Evolutionary conservation across 2,329 filamentous ascomycete genomes (phyloP), one percentile per base, ranked within the genome.

Genomic region (Sphaceloma murrayae): DNA sequence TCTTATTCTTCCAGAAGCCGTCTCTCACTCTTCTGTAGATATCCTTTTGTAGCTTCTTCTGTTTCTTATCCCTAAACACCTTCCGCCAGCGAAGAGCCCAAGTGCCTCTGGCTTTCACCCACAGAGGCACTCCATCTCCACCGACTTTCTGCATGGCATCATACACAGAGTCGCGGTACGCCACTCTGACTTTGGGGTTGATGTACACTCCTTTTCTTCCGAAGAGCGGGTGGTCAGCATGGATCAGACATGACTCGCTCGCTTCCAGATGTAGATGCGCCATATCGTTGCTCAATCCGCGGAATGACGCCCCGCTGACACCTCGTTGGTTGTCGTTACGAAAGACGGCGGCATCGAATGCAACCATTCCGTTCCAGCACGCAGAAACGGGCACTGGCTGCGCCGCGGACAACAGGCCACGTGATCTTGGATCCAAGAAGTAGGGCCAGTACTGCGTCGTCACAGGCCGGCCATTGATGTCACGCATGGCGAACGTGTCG

Each of bases 241-340:
- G 82, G 45, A 85, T 77, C 43, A 88, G 72, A 60, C 84, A 88
- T 65, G 82, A 87, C 61, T 88, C 83, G 10, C 77, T 82, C n/a
- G 71, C 83, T 60, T 88, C 84, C 18, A 87, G 67, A 55, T 85
- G 81, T 18, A 66, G 55, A 3, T 52, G 47, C 0, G 70, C 70
- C 1, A 89, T 72, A 3, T 69, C 71, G 54, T 84, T 80, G 0
- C 74, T 56, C 16, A 82, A 67, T 3, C 70, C 79, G 7, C 81
- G 75, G 59, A 79, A 79, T 0, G 76, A 73, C 6, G 65, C 63
- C 0, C n/a, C n/a, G n/a, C n/a, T n/a, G n/a, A n/a, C n/a, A n/a
- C n/a, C n/a, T n/a, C n/a, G n/a, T n/a, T n/a, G n/a, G n/a, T n/a
- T n/a, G n/a, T n/a, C n/a, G n/a, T n/a, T n/a, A n/a, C n/a, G n/a